phyloP scores from a whole-genome alignment of 2,329 filamentous ascomycete genomes.

The Geosmithia flava region DNA sequence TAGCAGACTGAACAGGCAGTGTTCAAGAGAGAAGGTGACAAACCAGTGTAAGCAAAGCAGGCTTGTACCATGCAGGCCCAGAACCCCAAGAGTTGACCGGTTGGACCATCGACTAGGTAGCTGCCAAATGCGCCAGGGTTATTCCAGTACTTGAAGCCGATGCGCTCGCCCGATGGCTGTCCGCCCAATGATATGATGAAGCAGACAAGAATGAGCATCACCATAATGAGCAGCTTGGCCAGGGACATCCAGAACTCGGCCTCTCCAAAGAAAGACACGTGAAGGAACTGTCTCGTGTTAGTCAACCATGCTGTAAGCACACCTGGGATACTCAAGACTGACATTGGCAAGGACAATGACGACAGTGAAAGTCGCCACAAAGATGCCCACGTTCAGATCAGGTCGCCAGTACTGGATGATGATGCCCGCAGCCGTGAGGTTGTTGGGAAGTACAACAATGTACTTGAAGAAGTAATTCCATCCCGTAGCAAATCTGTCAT shows the following conservation, averaged over 20 bases:
- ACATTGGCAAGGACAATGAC: constrained; percentile 19
- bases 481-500: constrained; percentile 24
- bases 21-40: constrained; percentile 18
- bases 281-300: constrained; percentile 8
- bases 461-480: constrained; percentile 37
- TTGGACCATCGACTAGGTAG: constrained; percentile 42
- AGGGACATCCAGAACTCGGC: constrained; percentile 33
- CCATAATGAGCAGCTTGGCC: constrained; percentile 28
- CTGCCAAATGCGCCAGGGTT: constrained; percentile 55
- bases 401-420: constrained; percentile 24
- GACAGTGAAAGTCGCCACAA: constrained; percentile 20
- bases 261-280: constrained; percentile 28
- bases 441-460: constrained; percentile 21
- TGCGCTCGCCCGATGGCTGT: constrained; percentile 54
- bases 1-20: constrained; percentile 1
- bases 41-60: neutral
- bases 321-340: constrained; percentile 9
- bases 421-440: constrained; percentile 23
- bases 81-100: constrained; percentile 60
- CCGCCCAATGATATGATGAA: constrained; percentile 59
- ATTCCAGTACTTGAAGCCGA: constrained; percentile 53
- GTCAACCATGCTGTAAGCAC: constrained; percentile 10
- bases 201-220: constrained; percentile 38
- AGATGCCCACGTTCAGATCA: constrained; percentile 23
- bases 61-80: constrained; percentile 5